phyloP scores from a whole-genome alignment of 1,284 basidiomycete genomes.

The Afroboletus lepidellus region DNA sequence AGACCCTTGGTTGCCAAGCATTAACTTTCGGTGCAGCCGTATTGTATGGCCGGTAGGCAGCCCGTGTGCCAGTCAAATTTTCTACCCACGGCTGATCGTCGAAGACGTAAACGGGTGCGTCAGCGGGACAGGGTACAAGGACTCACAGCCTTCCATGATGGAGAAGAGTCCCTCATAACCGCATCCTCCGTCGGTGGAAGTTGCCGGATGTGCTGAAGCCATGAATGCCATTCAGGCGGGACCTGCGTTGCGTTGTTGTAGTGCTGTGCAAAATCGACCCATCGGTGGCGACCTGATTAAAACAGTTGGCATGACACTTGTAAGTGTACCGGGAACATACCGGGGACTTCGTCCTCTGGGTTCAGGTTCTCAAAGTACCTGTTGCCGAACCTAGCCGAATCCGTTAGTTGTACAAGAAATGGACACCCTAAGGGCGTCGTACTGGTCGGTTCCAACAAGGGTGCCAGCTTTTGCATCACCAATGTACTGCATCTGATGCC shows the following conservation, averaged over 20 bases:
- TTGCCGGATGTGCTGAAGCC: constrained; percentile 88
- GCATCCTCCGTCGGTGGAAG: constrained; percentile 76
- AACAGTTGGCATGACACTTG: neutral
- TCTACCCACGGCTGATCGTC: constrained; percentile 68
- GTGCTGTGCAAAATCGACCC: constrained; percentile 92
- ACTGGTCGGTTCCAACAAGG: constrained; percentile 83
- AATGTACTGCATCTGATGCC: constrained; percentile 84
- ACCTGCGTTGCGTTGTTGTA: constrained; percentile 88
- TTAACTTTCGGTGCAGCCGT: constrained; percentile 80
- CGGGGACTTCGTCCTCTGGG: constrained; percentile 81
- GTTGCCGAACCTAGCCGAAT: constrained; percentile 73
- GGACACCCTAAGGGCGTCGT: constrained; percentile 27
- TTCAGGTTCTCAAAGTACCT: constrained; percentile 89
- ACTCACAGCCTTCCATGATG: constrained; percentile 83
- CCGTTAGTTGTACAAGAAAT: neutral
- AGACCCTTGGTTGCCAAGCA: constrained; percentile 80
- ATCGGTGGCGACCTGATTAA: constrained; percentile 79
- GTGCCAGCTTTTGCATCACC: constrained; percentile 87
- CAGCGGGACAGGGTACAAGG: neutral
- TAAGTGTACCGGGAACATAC: constrained; percentile 41
- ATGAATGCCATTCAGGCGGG: constrained; percentile 93
- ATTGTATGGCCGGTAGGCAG: constrained; percentile 85
- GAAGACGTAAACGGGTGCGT: neutral
- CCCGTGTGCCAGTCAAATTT: constrained; percentile 89
- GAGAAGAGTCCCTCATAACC: constrained; percentile 65